Evolutionary conservation across 1,284 basidiomycete species (phyloP).

Genomic region (Grifola frondosa): DNA sequence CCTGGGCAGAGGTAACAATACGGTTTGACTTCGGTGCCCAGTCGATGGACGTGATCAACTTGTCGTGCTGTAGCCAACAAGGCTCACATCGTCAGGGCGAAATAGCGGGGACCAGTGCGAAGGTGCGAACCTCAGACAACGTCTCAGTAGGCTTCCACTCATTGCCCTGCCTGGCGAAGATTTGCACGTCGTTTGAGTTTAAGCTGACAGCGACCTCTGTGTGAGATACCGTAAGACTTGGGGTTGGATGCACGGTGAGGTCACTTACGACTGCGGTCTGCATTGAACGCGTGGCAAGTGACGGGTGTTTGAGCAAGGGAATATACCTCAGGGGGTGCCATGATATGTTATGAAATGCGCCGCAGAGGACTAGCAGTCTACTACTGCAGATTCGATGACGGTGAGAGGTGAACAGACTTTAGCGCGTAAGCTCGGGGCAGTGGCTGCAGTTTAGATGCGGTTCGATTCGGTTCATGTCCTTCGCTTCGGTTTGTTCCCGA

Average conservation of each 20-base stretch:
- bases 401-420: background rate
- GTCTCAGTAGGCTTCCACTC: slow-evolving; percentile 82
- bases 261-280: slow-evolving; percentile 79
- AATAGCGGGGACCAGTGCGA: background rate
- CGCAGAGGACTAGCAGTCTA: slow-evolving; percentile 81
- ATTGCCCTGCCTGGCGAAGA: slow-evolving; percentile 67
- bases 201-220: slow-evolving; percentile 92
- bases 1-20: slow-evolving; percentile 98
- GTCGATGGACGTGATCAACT: slow-evolving; percentile 96
- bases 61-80: slow-evolving; percentile 83
- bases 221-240: too few species aligned
- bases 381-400: slow-evolving; percentile 46
- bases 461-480: background rate
- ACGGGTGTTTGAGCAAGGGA: slow-evolving; percentile 82
- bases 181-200: slow-evolving; percentile 88
- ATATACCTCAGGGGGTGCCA: slow-evolving; percentile 78
- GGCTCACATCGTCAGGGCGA: too few species aligned
- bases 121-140: slow-evolving; percentile 76
- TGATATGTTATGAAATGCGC: slow-evolving; percentile 31
- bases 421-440: background rate
- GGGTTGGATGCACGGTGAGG: slow-evolving; percentile 1
- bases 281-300: slow-evolving; percentile 91
- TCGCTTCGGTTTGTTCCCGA: too few species aligned
- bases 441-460: background rate
- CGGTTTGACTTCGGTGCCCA: slow-evolving; percentile 97